Conservation (phyloP, 306 rosid genomes). For the Carpinus fangiana region DNA sequence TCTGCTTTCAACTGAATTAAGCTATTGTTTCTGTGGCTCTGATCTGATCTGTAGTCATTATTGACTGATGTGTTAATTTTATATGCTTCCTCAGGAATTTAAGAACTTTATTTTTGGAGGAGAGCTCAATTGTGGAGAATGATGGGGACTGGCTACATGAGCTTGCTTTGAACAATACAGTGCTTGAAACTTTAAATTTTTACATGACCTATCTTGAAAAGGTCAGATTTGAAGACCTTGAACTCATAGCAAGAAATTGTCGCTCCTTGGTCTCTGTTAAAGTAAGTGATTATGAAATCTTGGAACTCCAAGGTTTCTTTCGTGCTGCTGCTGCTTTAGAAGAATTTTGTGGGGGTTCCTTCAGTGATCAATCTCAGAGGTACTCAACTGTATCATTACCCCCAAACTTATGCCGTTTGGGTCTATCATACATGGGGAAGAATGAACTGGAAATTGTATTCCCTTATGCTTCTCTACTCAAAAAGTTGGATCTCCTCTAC, state of each 20-base stretch:
- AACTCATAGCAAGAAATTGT: slow-evolving; percentile 79
- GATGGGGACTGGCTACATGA: slow-evolving; percentile 88
- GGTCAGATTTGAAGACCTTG: slow-evolving; percentile 71
- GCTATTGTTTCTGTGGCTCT: slow-evolving; percentile 18
- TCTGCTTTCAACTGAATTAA: neutral
- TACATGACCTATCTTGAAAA: slow-evolving; percentile 69
- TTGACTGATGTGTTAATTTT: slow-evolving; percentile 6
- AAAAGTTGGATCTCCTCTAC: slow-evolving; percentile 82
- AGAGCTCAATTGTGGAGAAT: slow-evolving; percentile 58
- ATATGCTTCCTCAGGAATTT: slow-evolving; percentile 56
- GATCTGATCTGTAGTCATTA: slow-evolving; percentile 7
- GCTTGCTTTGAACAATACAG: slow-evolving; percentile 83
- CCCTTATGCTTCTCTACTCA: slow-evolving; percentile 66
- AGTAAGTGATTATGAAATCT: slow-evolving; percentile 72
- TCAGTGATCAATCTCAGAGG: slow-evolving; percentile 53
- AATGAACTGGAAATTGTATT: slow-evolving; percentile 73
- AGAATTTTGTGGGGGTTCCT: slow-evolving; percentile 90
- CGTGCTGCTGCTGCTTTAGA: slow-evolving; percentile 58
- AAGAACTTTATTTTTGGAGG: slow-evolving; percentile 80
- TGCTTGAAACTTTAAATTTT: slow-evolving; percentile 78
- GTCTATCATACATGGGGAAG: slow-evolving; percentile 74
- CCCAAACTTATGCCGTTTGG: slow-evolving; percentile 58
- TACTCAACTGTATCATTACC: slow-evolving; percentile 62
- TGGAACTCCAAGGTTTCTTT: slow-evolving; percentile 69
- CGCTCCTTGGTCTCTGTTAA: slow-evolving; percentile 73